Evolutionary conservation across 75 land plant genomes (phyloP), one percentile per base, ranked within the genome.

Genomic region (Azolla pinnata): DNA sequence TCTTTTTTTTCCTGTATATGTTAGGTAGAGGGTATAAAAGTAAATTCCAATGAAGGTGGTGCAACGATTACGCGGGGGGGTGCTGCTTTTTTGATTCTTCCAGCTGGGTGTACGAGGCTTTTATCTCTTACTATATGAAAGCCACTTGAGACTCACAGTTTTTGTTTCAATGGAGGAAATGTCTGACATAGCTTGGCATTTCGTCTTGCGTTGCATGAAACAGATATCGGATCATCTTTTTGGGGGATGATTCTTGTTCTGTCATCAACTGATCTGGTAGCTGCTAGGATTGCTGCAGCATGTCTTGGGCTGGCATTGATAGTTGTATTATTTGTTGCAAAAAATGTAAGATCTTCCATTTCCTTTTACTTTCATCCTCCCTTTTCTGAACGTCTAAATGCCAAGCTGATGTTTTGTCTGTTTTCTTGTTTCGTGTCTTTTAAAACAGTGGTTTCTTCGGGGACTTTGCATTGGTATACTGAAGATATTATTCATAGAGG

Each of bases 191-290:
- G n/a, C n/a, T n/a, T n/a, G n/a, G n/a, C n/a, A n/a, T n/a, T n/a
- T n/a, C n/a, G 4, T 26, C 32, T 24, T 20, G 23, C 33, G 49
- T 32, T 65, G 20, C 90, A n/a, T n/a, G n/a, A n/a, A n/a, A n/a
- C n/a, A 95, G 99, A 95, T 78, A 85, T 95, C 73, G 99, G 99
- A 33, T 95, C 99, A 32, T 83, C 99, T 54, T 95, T 95, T 71
- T 95, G 99, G 99, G 99, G 99, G 45, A 89, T 95, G 96, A 81
- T 75, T 40, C 71, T 95, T 26, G 67, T 95, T 35, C 78, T 95
- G 27, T 76, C 88, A 31, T 88, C 99, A 21, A 88, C 96, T 31
- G 75, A 89, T 62, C 54, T 71, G 28, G 35, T 89, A 32, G 73
- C 96, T 40, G 77, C 96, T 54, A 78, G 79, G 54, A 81, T 95